phyloP scores from a whole-genome alignment of 805 yeast species.

The Cyberlindnera maritima region DNA sequence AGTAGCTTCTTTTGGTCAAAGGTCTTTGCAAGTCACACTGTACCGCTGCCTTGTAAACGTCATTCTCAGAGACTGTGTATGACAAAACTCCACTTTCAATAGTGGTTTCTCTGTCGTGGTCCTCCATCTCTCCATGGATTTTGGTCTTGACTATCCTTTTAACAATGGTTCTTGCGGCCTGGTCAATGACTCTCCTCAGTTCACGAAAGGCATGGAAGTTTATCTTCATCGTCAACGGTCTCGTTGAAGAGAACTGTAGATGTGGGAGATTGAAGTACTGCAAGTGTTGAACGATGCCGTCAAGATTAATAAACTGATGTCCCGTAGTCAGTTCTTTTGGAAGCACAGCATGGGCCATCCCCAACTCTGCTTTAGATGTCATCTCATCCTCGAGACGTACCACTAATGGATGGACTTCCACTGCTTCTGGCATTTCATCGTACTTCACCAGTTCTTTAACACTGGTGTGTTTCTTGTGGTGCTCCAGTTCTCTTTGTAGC shows the following conservation, averaged over 20 bases:
- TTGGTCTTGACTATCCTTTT: not conserved
- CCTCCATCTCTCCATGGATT: not conserved
- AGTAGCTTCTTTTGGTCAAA: not conserved
- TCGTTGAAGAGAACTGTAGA: not conserved
- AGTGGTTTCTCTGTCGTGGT: not conserved
- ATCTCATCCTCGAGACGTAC: conserved; percentile 44
- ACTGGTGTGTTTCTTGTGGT: conserved; percentile 25
- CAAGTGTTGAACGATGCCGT: not conserved
- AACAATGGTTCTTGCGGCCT: not conserved
- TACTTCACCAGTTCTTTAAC: conserved; percentile 32
- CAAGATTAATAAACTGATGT: not conserved
- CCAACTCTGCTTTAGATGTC: conserved; percentile 19
- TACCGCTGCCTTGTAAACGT: not conserved
- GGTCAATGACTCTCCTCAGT: not conserved
- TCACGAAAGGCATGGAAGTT: not conserved
- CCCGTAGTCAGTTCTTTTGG: too few relatives aligned
- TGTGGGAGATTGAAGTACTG: not conserved
- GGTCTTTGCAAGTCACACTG: not conserved
- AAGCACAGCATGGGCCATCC: too few relatives aligned
- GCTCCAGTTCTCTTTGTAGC: conserved; percentile 31
- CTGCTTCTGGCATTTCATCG: conserved; percentile 48
- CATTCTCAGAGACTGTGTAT: not conserved
- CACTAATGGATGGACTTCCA: conserved; percentile 47
- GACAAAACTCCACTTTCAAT: not conserved
- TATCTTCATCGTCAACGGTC: not conserved